These are phyloP conservation scores for Phytophthora brassicae DNA, from an alignment of 352 stramenopile genomes.

Conservation along the genomic window DNA sequence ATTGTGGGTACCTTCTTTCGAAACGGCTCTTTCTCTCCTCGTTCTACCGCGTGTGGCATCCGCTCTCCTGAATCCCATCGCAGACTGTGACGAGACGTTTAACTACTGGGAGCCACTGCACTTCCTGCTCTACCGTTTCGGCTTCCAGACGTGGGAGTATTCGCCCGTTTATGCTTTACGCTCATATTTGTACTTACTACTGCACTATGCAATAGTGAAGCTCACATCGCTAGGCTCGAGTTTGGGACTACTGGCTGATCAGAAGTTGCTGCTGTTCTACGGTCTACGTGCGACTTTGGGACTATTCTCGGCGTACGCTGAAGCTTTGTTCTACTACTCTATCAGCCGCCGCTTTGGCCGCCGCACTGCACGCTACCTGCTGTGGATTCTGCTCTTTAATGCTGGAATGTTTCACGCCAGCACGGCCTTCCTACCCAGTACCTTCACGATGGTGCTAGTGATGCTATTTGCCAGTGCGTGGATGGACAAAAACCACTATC, in stretches of 20 bases:
- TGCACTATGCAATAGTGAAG: slow-evolving; percentile 59
- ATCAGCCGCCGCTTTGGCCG: slow-evolving; percentile 62
- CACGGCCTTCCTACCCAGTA: slow-evolving; percentile 92
- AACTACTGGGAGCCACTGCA: slow-evolving; percentile 99
- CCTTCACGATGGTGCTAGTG: slow-evolving; percentile 86
- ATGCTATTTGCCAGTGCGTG: slow-evolving; percentile 78
- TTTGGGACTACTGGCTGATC: slow-evolving; percentile 32
- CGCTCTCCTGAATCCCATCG: slow-evolving; percentile 82
- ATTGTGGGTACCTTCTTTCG: slow-evolving; percentile 58
- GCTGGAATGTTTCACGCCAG: slow-evolving; percentile 93
- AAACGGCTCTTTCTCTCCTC: slow-evolving; percentile 68
- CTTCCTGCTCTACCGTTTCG: slow-evolving; percentile 93
- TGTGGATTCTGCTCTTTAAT: slow-evolving; percentile 83
- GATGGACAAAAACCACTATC: slow-evolving; percentile 74
- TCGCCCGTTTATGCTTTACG: slow-evolving; percentile 93
- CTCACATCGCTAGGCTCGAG: slow-evolving; percentile 41
- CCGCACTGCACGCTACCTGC: slow-evolving; percentile 60
- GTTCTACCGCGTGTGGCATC: slow-evolving; percentile 57
- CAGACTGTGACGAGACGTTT: slow-evolving; percentile 98
- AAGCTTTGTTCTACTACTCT: slow-evolving; percentile 87
- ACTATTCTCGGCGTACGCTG: slow-evolving; percentile 73
- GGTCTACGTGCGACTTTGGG: slow-evolving; percentile 82
- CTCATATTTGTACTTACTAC: slow-evolving; percentile 93
- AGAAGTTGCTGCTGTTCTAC: slow-evolving; percentile 91
- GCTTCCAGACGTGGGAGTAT: slow-evolving; percentile 92